Percentiles rank a stretch among this genome's conserved stretches.
phyloP scores from a whole-genome alignment of 2,329 filamentous ascomycete genomes.

The Diplodia scrobiculata region DNA sequence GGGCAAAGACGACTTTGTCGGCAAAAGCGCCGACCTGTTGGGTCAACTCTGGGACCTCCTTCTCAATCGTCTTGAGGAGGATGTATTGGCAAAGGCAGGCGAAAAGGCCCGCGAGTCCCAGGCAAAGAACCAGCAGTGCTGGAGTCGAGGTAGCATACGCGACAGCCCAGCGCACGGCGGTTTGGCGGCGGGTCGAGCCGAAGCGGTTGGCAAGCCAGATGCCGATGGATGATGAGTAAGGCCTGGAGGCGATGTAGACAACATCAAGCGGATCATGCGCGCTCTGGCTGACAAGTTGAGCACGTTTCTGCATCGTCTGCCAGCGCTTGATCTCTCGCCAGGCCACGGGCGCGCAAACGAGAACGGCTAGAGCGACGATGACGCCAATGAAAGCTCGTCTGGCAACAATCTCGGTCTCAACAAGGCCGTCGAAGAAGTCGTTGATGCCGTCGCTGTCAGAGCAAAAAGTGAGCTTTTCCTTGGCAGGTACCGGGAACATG shows the following conservation, averaged over 20 bases:
- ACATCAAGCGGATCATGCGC: slow-evolving; percentile 81
- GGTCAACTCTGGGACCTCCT: slow-evolving; percentile 74
- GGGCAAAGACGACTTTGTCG: slow-evolving; percentile 70
- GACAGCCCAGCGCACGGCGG: slow-evolving; percentile 77
- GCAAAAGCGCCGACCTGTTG: slow-evolving; percentile 77
- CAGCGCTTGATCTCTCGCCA: slow-evolving; percentile 78
- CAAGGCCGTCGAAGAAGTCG: slow-evolving; percentile 77
- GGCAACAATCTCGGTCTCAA: slow-evolving; percentile 66
- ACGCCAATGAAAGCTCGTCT: slow-evolving; percentile 76
- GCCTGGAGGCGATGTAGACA: slow-evolving; percentile 82
- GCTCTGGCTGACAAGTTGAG: slow-evolving; percentile 65
- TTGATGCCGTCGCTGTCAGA: slow-evolving; percentile 79
- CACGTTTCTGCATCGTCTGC: slow-evolving; percentile 69
- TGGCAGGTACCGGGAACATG: slow-evolving; percentile 79
- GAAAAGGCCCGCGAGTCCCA: slow-evolving; percentile 79
- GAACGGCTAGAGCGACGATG: slow-evolving; percentile 68
- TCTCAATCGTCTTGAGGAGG: slow-evolving; percentile 71
- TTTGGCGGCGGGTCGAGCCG: slow-evolving; percentile 64
- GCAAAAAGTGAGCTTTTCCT: slow-evolving; percentile 83
- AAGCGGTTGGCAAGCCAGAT: slow-evolving; percentile 69
- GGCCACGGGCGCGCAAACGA: slow-evolving; percentile 76
- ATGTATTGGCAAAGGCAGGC: slow-evolving; percentile 81
- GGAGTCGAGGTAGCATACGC: slow-evolving; percentile 84
- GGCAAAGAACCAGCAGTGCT: slow-evolving; percentile 81
- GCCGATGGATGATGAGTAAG: slow-evolving; percentile 71